Evolutionary conservation across 768 basidiomycete species (phyloP).

Genomic region (Vararia minispora): DNA sequence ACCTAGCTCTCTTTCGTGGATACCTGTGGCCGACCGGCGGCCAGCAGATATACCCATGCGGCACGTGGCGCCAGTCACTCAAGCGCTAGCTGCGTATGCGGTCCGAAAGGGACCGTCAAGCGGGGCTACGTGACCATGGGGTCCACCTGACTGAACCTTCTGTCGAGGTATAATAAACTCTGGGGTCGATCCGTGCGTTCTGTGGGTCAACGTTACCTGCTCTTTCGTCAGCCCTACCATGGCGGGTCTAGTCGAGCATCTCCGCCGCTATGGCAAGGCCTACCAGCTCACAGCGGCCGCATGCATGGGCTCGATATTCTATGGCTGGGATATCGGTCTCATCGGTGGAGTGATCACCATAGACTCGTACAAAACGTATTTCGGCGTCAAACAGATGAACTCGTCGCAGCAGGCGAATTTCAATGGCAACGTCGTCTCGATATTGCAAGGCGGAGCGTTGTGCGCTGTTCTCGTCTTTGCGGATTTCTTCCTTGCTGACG

Average conservation of each 20-base stretch:
- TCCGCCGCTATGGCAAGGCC: slow-evolving; percentile 28
- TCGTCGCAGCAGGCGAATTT: slow-evolving; percentile 28
- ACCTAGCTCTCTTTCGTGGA: too few relatives aligned
- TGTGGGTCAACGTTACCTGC: too few relatives aligned
- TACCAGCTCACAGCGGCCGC: slow-evolving; percentile 34
- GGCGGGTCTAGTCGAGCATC: not conserved
- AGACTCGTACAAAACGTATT: slow-evolving; percentile 34
- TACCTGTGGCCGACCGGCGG: too few relatives aligned
- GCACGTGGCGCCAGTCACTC: too few relatives aligned
- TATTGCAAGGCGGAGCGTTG: slow-evolving; percentile 39
- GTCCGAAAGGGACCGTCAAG: too few relatives aligned
- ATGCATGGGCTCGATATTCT: slow-evolving; percentile 37
- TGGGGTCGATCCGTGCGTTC: too few relatives aligned
- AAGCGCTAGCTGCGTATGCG: too few relatives aligned
- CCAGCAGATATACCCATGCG: too few relatives aligned
- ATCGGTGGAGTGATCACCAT: slow-evolving; percentile 40
- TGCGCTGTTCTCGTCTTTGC: slow-evolving; percentile 17
- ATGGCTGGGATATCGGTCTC: slow-evolving; percentile 37
- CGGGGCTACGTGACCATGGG: too few relatives aligned
- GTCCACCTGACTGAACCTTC: too few relatives aligned
- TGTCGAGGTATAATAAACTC: too few relatives aligned
- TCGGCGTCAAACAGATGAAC: slow-evolving; percentile 31
- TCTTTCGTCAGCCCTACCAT: too few relatives aligned
- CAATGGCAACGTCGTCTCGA: slow-evolving; percentile 40
- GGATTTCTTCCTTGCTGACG: not conserved